Conservation (phyloP, 2,329 filamentous ascomycete genomes). For the Hypomyces rosellus region DNA sequence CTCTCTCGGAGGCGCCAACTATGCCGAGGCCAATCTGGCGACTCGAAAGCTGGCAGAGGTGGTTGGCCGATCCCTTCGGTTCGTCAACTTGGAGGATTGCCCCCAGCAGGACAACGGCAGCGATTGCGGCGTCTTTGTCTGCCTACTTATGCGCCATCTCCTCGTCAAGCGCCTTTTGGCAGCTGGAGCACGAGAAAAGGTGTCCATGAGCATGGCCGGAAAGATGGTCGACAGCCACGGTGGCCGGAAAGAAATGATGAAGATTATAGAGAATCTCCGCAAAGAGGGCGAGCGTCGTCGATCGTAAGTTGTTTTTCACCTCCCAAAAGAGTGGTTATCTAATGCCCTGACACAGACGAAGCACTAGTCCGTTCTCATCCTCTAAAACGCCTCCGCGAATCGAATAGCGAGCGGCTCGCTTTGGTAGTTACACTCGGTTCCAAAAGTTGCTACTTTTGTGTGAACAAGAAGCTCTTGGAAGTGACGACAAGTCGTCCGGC, state of each 20-base stretch:
- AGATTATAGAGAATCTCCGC: constrained; percentile 78
- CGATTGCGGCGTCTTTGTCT: constrained; percentile 95
- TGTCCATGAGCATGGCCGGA: constrained; percentile 88
- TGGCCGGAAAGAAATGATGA: constrained; percentile 84
- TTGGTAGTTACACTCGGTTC: constrained; percentile 24
- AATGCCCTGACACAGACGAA: constrained; percentile 22
- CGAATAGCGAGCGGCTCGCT: constrained; percentile 33
- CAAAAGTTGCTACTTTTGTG: constrained; percentile 19
- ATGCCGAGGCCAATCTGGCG: constrained; percentile 62
- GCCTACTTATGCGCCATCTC: constrained; percentile 90
- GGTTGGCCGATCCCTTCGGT: constrained; percentile 61
- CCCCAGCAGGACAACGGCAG: constrained; percentile 89
- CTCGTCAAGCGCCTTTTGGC: constrained; percentile 75
- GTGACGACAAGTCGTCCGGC: background rate
- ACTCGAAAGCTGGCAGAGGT: constrained; percentile 63
- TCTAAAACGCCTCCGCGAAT: constrained; percentile 38
- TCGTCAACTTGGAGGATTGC: constrained; percentile 75
- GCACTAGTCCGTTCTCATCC: constrained; percentile 31
- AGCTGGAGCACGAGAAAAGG: constrained; percentile 75
- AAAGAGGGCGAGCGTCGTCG: constrained; percentile 81
- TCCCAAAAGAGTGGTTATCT: background rate
- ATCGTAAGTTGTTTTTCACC: constrained; percentile 53
- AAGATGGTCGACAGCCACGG: constrained; percentile 75
- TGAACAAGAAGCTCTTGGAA: constrained; percentile 1
- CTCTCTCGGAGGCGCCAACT: constrained; percentile 71